Evolutionary conservation across 1,139 yeast species (phyloP).

Genomic region (Debaryomycetaceae sp.): DNA sequence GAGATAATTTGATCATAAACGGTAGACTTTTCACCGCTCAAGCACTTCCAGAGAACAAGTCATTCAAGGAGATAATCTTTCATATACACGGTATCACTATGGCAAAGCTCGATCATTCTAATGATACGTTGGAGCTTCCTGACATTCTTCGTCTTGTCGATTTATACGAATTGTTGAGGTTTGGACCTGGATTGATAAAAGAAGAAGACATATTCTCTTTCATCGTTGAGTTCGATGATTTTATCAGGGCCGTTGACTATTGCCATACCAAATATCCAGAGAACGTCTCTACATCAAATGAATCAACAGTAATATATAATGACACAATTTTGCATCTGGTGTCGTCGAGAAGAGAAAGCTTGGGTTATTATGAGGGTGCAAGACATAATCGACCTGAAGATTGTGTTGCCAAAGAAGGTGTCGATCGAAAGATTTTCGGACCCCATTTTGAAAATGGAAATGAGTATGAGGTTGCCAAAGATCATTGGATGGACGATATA

Average conservation of each 20-base stretch:
- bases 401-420: no score
- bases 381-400: no score
- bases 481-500: neutral
- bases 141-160: constrained; percentile 36
- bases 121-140: constrained; percentile 8
- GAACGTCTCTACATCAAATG: neutral
- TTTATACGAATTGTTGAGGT: constrained; percentile 69
- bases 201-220: constrained; percentile 61
- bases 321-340: neutral
- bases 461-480: neutral
- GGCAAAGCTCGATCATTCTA: constrained; percentile 8
- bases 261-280: neutral
- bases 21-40: constrained; percentile 37
- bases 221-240: constrained; percentile 36
- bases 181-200: constrained; percentile 58
- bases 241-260: neutral
- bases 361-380: no score
- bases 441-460: neutral
- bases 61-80: constrained; percentile 47
- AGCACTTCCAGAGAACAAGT: constrained; percentile 35
- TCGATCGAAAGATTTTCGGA: neutral
- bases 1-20: constrained; percentile 47
- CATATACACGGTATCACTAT: constrained; percentile 10
- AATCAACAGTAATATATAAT: neutral
- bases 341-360: neutral